A percentile compares a stretch with the other conserved stretches of the same genome.
Evolutionary conservation across 2,329 filamentous ascomycete species (phyloP).

Genomic region (Ceratocystis variospora): DNA sequence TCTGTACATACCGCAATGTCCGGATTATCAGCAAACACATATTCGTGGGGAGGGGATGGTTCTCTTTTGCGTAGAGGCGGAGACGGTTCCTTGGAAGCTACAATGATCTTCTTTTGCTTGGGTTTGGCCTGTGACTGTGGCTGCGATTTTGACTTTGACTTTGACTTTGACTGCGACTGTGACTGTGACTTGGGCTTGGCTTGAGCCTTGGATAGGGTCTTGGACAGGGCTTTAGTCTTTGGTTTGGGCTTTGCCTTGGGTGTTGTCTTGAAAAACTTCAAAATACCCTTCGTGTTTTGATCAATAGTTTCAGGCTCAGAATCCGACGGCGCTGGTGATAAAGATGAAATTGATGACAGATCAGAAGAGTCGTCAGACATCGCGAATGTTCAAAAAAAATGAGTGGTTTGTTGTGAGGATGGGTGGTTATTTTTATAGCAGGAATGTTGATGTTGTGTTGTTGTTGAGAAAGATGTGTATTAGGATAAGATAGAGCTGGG

Average conservation of each 20-base stretch:
- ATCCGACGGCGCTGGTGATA: slow-evolving; percentile 34
- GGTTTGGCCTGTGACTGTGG: background rate
- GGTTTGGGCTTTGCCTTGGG: slow-evolving; percentile 26
- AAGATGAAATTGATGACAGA: slow-evolving; percentile 43
- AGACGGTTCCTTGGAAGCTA: slow-evolving; percentile 36
- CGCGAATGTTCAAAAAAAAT: background rate
- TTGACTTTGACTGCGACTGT: background rate
- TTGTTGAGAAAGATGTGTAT: background rate
- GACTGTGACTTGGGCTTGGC: slow-evolving; percentile 33
- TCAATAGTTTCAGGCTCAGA: slow-evolving; percentile 40
- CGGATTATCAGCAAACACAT: slow-evolving; percentile 75
- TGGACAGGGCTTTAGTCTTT: background rate
- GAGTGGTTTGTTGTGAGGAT: background rate
- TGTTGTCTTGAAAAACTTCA: slow-evolving; percentile 45
- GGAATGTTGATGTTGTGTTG: slow-evolving; percentile 1
- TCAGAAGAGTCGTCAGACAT: slow-evolving; percentile 46
- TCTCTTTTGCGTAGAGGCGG: slow-evolving; percentile 64
- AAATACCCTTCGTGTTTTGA: slow-evolving; percentile 44
- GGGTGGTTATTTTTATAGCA: background rate
- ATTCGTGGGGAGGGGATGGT: slow-evolving; percentile 81
- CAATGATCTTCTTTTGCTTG: slow-evolving; percentile 22
- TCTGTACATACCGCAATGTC: slow-evolving; percentile 70
- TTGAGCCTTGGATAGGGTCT: slow-evolving; percentile 24
- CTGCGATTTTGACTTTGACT: background rate
- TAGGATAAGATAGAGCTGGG: background rate